phyloP scores from a whole-genome alignment of 345 rosid genomes.

The Hibiscus tridactylites region DNA sequence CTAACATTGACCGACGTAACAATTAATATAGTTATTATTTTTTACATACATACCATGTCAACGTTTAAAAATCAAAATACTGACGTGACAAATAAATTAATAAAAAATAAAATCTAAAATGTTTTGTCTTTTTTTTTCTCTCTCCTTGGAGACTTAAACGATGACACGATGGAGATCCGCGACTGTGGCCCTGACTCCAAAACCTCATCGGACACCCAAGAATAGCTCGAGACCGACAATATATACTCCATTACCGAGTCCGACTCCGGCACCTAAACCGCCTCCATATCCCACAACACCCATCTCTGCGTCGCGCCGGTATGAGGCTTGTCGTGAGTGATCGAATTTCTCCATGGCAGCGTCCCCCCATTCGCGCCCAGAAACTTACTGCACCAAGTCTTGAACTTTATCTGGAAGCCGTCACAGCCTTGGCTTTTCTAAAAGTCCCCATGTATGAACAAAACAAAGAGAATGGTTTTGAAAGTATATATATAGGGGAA shows the following conservation, averaged over 20 bases:
- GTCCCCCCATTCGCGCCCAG: constrained; percentile 78
- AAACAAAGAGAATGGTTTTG: not conserved
- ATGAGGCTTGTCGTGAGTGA: constrained; percentile 82
- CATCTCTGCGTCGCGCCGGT: constrained; percentile 47
- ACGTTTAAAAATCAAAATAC: no score
- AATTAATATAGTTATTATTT: no score
- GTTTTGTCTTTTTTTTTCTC: no score
- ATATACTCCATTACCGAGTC: constrained; percentile 18
- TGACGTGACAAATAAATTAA: no score
- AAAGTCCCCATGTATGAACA: constrained; percentile 53
- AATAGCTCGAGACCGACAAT: constrained; percentile 49
- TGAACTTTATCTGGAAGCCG: constrained; percentile 55
- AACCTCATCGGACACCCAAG: constrained; percentile 24
- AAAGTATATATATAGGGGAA: not conserved
- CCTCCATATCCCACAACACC: constrained; percentile 75
- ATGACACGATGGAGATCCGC: constrained; percentile 27
- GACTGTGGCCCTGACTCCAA: constrained; percentile 33
- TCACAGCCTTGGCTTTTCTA: constrained; percentile 49
- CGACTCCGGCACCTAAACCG: constrained; percentile 25
- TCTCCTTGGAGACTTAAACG: constrained; percentile 30
- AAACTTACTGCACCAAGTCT: constrained; percentile 58
- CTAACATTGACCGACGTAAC: no score
- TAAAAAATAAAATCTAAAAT: no score
- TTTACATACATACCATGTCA: no score
- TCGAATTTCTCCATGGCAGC: constrained; percentile 86